Evolutionary conservation across 2,329 filamentous ascomycete genomes (phyloP).

Genomic region (Neoarthrinium moseri): DNA sequence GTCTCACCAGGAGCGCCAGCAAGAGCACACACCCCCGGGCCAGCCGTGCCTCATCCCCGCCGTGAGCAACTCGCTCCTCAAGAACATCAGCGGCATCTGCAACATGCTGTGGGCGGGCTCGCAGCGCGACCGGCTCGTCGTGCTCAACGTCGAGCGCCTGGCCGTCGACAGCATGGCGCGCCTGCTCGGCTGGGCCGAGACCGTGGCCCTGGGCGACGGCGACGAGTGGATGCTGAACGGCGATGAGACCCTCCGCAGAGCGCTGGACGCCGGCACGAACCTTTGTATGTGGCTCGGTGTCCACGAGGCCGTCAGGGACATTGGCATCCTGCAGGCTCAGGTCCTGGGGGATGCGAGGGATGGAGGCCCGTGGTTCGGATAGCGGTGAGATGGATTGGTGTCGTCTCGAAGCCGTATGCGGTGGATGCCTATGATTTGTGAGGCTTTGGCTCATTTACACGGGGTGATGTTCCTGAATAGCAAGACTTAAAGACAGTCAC

Average conservation of each 20-base stretch:
- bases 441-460: too few relatives aligned
- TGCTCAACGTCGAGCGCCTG: conserved; percentile 25
- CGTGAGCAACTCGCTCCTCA: conserved; percentile 23
- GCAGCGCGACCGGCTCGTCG: conserved; percentile 25
- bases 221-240: conserved; percentile 15
- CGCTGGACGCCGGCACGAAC: conserved; percentile 19
- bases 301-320: conserved; percentile 13
- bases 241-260: conserved; percentile 4
- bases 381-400: neutral
- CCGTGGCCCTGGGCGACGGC: conserved; percentile 21
- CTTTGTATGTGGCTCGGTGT: conserved; percentile 24
- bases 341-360: neutral
- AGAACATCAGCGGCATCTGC: conserved; percentile 29
- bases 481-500: too few relatives aligned
- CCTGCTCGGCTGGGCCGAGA: conserved; percentile 28
- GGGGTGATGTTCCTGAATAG: neutral
- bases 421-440: too few relatives aligned
- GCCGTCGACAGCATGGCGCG: conserved; percentile 26
- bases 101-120: conserved; percentile 28
- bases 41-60: conserved; percentile 11
- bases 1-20: neutral
- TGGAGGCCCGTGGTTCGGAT: neutral
- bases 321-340: conserved; percentile 12
- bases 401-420: too few relatives aligned
- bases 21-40: too few relatives aligned